Conservation (phyloP, 2,329 filamentous ascomycete species). For the Alternaria dauci region DNA sequence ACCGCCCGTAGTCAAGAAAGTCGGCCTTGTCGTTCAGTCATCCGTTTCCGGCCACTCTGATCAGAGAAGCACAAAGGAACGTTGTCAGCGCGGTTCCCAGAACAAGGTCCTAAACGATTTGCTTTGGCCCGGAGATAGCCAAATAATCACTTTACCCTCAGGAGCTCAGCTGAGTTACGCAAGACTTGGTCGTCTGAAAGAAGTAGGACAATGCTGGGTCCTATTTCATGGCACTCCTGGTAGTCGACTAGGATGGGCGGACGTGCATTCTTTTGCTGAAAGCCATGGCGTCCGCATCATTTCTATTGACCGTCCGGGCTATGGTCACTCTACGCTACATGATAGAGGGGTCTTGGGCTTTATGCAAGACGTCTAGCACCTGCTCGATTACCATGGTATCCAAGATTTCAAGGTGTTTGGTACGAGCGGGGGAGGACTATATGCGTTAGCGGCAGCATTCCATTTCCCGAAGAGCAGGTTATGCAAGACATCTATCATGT, state of each 20-base stretch:
- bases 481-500: constrained; percentile 1
- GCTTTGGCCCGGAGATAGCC: neutral
- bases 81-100: too few relatives aligned
- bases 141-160: neutral
- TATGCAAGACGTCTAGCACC: constrained; percentile 1
- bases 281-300: constrained; percentile 3
- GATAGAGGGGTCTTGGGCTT: neutral
- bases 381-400: constrained; percentile 2
- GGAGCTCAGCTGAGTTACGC: constrained; percentile 4
- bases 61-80: neutral
- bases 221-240: constrained; percentile 5
- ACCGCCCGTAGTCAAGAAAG: neutral
- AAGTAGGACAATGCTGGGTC: constrained; percentile 4
- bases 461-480: neutral
- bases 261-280: neutral
- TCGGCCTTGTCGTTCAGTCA: neutral
- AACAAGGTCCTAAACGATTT: neutral
- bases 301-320: neutral
- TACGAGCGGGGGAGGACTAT: neutral
- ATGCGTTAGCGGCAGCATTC: constrained; percentile 1
- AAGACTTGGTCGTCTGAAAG: neutral
- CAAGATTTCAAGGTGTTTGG: neutral
- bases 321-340: neutral
- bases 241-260: neutral
- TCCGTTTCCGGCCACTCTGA: neutral